Evolutionary conservation across 2,329 filamentous ascomycete genomes (phyloP).

Genomic region (Bretziella fagacearum): DNA sequence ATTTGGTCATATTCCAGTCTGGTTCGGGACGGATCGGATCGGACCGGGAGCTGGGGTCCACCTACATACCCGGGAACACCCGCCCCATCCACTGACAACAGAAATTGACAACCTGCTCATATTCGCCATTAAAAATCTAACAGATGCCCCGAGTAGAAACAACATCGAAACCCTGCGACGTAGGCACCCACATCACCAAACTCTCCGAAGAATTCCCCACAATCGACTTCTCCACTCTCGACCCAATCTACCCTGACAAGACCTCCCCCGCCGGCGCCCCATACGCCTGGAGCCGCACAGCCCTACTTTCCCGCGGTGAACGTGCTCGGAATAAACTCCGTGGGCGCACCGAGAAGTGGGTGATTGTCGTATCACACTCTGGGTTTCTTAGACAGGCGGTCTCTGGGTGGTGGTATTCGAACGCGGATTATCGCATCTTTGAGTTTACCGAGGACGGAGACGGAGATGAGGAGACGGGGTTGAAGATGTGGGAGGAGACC

Average conservation of each 20-base stretch:
- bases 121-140: not conserved
- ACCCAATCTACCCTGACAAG: conserved; percentile 48
- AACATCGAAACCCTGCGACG: conserved; percentile 42
- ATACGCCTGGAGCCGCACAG: conserved; percentile 36
- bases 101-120: not conserved
- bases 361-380: conserved; percentile 49
- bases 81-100: no score
- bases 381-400: conserved; percentile 44
- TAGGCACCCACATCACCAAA: conserved; percentile 31
- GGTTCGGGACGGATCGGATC: no score
- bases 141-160: conserved; percentile 31
- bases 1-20: no score
- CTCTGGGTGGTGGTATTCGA: conserved; percentile 38
- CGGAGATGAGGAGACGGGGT: conserved; percentile 19
- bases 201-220: conserved; percentile 34
- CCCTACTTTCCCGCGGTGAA: conserved; percentile 39
- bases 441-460: conserved; percentile 25
- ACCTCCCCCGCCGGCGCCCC: conserved; percentile 26
- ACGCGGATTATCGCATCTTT: conserved; percentile 49
- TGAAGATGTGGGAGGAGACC: conserved; percentile 31
- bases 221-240: conserved; percentile 39
- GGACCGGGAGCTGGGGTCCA: no score
- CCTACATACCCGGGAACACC: no score
- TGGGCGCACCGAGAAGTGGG: conserved; percentile 38
- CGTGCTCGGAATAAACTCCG: conserved; percentile 33